phyloP scores from a whole-genome alignment of 2,329 filamentous ascomycete genomes.

The Calonectria hawksworthii region DNA sequence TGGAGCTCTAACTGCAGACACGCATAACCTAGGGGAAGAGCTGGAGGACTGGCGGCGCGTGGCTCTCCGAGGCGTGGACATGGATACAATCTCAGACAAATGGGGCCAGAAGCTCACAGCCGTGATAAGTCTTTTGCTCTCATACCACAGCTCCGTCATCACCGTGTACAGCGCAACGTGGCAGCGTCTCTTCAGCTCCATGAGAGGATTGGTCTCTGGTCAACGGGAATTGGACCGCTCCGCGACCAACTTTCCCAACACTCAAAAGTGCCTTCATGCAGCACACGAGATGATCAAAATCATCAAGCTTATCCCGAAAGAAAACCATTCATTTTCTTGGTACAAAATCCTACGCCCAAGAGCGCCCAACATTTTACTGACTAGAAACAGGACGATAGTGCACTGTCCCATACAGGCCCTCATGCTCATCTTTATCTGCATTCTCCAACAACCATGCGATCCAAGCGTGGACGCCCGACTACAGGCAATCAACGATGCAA shows the following conservation, averaged over 20 bases:
- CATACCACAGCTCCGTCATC: conserved; percentile 16
- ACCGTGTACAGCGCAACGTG: conserved; percentile 16
- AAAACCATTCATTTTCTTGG: conserved; percentile 11
- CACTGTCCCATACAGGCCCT: conserved; percentile 20
- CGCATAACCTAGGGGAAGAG: conserved; percentile 5
- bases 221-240: conserved; percentile 6
- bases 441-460: conserved; percentile 15
- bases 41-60: neutral
- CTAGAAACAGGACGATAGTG: neutral
- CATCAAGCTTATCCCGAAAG: neutral
- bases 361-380: neutral
- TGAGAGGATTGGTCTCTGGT: neutral
- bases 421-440: conserved; percentile 17
- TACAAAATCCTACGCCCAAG: neutral
- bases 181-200: conserved; percentile 17
- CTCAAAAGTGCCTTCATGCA: conserved; percentile 15
- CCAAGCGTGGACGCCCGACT: neutral
- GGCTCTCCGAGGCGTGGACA: conserved; percentile 2
- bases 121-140: conserved; percentile 14
- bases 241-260: conserved; percentile 8
- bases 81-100: neutral
- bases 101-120: conserved; percentile 14
- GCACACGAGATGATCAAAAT: conserved; percentile 20
- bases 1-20: neutral
- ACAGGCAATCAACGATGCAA: conserved; percentile 13